These are phyloP conservation scores for Berberis vulgaris DNA, from an alignment of 164 flowering plant genomes.

Conservation along the genomic window DNA sequence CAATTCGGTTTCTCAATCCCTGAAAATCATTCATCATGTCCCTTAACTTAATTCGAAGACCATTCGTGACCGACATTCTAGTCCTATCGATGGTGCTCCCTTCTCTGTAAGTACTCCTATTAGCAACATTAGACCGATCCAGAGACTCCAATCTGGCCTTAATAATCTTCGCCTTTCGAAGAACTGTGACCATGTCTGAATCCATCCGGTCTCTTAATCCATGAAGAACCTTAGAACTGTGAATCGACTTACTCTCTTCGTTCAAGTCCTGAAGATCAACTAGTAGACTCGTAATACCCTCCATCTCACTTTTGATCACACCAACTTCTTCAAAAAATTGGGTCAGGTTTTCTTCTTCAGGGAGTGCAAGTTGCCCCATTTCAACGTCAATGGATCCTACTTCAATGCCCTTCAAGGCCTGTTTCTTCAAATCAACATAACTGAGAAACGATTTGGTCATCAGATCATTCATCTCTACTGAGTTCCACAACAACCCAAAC, in stretches of 20 bases:
- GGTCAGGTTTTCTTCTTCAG: conserved; percentile 48
- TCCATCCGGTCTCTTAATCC: conserved; percentile 69
- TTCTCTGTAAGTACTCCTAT: conserved; percentile 32
- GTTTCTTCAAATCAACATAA: conserved; percentile 85
- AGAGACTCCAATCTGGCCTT: conserved; percentile 48
- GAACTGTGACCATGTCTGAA: conserved; percentile 48
- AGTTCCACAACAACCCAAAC: conserved; percentile 11
- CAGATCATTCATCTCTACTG: conserved; percentile 72
- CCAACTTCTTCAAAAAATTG: conserved; percentile 55
- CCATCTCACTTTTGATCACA: conserved; percentile 46
- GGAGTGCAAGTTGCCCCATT: conserved; percentile 25
- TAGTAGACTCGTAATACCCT: conserved; percentile 50
- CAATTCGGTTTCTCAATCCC: conserved; percentile 41
- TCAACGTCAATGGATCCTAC: conserved; percentile 33
- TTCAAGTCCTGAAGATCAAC: conserved; percentile 48
- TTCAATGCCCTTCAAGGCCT: conserved; percentile 51
- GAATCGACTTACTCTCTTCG: conserved; percentile 54
- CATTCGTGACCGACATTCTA: conserved; percentile 46
- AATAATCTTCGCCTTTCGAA: conserved; percentile 49
- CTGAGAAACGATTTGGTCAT: conserved; percentile 81
- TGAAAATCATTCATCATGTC: conserved; percentile 63
- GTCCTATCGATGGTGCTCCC: conserved; percentile 59
- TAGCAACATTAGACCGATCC: conserved; percentile 37
- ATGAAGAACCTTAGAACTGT: conserved; percentile 53
- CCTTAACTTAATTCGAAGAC: conserved; percentile 47